Evolutionary conservation across 352 stramenopile genomes (phyloP).

Genomic region (Plasmopara muralis): DNA sequence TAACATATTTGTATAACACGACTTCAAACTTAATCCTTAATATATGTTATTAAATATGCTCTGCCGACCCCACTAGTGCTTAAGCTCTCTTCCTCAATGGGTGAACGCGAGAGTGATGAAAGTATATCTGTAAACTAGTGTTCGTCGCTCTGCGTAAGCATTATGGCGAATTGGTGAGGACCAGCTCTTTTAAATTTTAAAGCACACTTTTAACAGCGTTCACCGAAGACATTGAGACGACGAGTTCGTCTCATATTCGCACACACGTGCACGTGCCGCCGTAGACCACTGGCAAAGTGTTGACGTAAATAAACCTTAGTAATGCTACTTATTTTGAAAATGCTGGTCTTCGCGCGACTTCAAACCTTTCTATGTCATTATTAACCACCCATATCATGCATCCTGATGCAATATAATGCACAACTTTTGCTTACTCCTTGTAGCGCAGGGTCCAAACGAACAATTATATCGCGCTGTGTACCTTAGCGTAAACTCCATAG

Average conservation of each 20-base stretch:
- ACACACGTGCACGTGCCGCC: slow-evolving; percentile 52
- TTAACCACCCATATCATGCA: slow-evolving; percentile 84
- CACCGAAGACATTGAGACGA: slow-evolving; percentile 55
- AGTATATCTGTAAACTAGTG: background rate
- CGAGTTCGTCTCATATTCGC: slow-evolving; percentile 64
- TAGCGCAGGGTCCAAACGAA: slow-evolving; percentile 41
- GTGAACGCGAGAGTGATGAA: no score
- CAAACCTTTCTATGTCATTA: slow-evolving; percentile 88
- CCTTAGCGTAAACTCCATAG: slow-evolving; percentile 80
- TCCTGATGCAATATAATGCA: slow-evolving; percentile 67
- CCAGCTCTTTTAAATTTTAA: slow-evolving; percentile 27
- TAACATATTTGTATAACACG: no score
- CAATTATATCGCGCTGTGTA: slow-evolving; percentile 59
- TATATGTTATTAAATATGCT: no score
- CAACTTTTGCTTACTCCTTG: slow-evolving; percentile 68
- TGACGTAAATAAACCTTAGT: slow-evolving; percentile 51
- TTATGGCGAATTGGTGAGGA: slow-evolving; percentile 17
- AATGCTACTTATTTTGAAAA: slow-evolving; percentile 61
- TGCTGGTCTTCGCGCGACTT: slow-evolving; percentile 84
- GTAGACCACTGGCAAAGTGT: slow-evolving; percentile 65
- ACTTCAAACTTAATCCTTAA: no score
- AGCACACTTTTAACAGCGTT: slow-evolving; percentile 51
- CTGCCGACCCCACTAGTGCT: no score
- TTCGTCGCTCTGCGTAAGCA: slow-evolving; percentile 5
- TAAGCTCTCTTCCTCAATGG: no score